Conservation (phyloP, 345 rosid genomes). For the Gossypium arboreum region DNA sequence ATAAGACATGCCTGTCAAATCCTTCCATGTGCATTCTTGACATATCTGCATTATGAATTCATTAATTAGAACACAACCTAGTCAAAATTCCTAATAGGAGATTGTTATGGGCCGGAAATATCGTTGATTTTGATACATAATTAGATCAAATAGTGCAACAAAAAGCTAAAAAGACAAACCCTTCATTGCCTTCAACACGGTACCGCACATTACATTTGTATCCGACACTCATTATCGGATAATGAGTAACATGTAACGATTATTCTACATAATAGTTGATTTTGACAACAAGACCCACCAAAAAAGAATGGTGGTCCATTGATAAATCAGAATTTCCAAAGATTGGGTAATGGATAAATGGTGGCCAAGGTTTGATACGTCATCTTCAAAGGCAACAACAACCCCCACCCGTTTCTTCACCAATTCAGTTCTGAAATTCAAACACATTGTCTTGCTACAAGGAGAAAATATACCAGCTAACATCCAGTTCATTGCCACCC, state of each 20-base stretch:
- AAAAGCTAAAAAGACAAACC: neutral
- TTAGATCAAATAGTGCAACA: neutral
- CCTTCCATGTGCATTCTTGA: neutral
- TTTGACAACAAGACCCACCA: slow-evolving; percentile 11
- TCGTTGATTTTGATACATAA: neutral
- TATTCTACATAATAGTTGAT: neutral
- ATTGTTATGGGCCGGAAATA: too few relatives aligned
- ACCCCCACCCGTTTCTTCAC: slow-evolving; percentile 12
- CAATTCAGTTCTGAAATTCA: slow-evolving; percentile 2
- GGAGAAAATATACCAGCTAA: neutral
- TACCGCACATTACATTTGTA: neutral
- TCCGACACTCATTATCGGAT: too few relatives aligned
- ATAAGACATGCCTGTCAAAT: neutral
- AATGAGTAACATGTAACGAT: neutral
- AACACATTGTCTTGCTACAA: neutral
- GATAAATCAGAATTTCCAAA: slow-evolving; percentile 1
- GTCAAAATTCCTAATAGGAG: neutral
- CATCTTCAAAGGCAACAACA: slow-evolving; percentile 12
- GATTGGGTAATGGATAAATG: neutral
- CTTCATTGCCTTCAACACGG: neutral
- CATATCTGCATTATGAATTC: neutral
- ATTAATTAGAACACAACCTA: neutral
- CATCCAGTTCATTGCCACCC: neutral
- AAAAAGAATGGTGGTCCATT: neutral
- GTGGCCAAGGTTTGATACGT: slow-evolving; percentile 11